Base-by-base conservation (phyloP, 2,329 filamentous ascomycete species). In the Eutypella sp. region DNA sequence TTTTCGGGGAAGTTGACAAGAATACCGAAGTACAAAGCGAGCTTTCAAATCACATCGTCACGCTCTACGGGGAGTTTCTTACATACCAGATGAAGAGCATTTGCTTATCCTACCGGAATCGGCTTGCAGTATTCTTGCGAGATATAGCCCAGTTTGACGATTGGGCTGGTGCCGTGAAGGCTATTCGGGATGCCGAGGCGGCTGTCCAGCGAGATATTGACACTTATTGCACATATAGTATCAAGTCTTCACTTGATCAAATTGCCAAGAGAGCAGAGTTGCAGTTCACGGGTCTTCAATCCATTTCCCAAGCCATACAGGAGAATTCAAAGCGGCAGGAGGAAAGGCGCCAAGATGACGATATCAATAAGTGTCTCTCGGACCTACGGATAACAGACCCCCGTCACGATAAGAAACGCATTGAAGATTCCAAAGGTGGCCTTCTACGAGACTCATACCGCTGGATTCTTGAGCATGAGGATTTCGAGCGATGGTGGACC, bases 41-140 rank as follows among this genome's bases (percentile, higher is more conserved):
- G 34, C 42, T 62, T 18, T 47, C 65, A 38, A 45, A 52, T 7
- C 43, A 40, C 6, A 54, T 71, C n/a, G 42, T 63, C 23, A 34
- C 60, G 23, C 63, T 72, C 20, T 72, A 72, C 49, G 55, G 63
- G 45, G 57, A 54, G 43, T 58, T 73, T 23, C 60, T 72, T n/a
- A 29, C 52, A 3, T 72, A 68, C 50, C 60, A 67, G 51, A 70
- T 72, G 45, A 68, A 66, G 53, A 72, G 66, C 45, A 54, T 68
- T 37, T 66, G 56, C 43, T 61, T 54, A 5, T 70, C 65, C 52
- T 60, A 66, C 48, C 57, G 58, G 10, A 57, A 63, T 23, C 58
- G 52, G 34, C 41, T 49, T 5, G 13, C 54, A 6, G 55, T 52
- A 9, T 58, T 68, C 33, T 40, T 65, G 15, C 50, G 62, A 22